Evolutionary conservation across 805 yeast genomes (phyloP).

Genomic region (Cyberlindnera suaveolens): DNA sequence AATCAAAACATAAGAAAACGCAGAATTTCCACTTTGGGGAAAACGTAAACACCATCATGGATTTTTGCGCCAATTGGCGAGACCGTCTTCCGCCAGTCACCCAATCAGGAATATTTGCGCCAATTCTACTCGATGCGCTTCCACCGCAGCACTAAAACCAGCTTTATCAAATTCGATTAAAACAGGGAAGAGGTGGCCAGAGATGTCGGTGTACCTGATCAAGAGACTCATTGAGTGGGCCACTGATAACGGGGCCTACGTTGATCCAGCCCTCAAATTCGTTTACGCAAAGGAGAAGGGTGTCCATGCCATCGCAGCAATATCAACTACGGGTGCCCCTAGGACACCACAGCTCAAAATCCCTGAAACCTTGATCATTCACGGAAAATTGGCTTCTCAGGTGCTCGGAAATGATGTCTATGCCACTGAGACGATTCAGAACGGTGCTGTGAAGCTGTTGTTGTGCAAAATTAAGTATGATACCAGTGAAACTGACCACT

Average conservation of each 20-base stretch:
- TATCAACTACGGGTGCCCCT: neutral
- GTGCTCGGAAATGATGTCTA: slow-evolving; percentile 18
- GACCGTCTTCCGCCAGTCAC: too few species aligned
- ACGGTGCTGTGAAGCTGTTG: slow-evolving; percentile 32
- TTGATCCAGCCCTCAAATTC: slow-evolving; percentile 32
- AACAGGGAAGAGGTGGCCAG: too few species aligned
- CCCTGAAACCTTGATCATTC: slow-evolving; percentile 26
- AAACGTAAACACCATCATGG: too few species aligned
- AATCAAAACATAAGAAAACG: too few species aligned
- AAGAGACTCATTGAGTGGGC: slow-evolving; percentile 31
- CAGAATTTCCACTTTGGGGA: too few species aligned
- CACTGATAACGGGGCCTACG: slow-evolving; percentile 26
- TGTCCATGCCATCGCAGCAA: slow-evolving; percentile 24
- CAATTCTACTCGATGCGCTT: too few species aligned
- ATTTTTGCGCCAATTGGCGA: too few species aligned
- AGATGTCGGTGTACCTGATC: neutral
- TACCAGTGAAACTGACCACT: slow-evolving; percentile 11
- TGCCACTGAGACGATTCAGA: slow-evolving; percentile 18
- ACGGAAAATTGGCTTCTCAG: slow-evolving; percentile 18
- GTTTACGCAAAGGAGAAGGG: slow-evolving; percentile 28
- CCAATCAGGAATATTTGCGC: too few species aligned
- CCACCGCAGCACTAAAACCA: too few species aligned
- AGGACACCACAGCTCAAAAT: slow-evolving; percentile 23
- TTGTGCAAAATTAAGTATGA: slow-evolving; percentile 37
- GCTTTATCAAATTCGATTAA: too few species aligned